These are phyloP conservation scores for Dacryopinax primogenitus DNA, from an alignment of 768 basidiomycete genomes.

Conservation along the genomic window DNA sequence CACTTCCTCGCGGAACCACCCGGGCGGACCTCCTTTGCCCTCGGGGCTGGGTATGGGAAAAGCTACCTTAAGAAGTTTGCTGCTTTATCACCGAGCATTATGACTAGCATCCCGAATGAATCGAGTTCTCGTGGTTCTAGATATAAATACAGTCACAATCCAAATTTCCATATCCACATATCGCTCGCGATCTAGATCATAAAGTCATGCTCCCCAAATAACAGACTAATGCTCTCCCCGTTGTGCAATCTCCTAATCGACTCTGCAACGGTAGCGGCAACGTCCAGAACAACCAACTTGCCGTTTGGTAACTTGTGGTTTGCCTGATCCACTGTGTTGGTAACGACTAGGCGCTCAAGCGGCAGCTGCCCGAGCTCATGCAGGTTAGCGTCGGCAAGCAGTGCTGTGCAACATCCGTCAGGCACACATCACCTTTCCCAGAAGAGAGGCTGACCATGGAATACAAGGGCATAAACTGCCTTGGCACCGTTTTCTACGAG, in stretches of 20 bases:
- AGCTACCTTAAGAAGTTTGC: no score
- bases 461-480: constrained; percentile 74
- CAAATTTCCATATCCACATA: background rate
- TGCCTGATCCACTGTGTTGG: constrained; percentile 85
- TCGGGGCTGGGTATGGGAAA: no score
- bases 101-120: no score
- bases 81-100: no score
- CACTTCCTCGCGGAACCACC: background rate
- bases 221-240: constrained; percentile 78
- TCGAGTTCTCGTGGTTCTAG: no score
- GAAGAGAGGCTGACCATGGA: constrained; percentile 55
- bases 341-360: constrained; percentile 78
- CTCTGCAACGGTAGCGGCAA: constrained; percentile 86
- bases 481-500: constrained; percentile 81
- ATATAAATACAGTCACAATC: no score
- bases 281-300: constrained; percentile 81
- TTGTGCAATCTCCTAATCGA: constrained; percentile 91
- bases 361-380: constrained; percentile 54
- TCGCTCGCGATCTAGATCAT: background rate
- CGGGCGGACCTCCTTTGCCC: no score
- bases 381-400: constrained; percentile 68
- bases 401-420: no score
- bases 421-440: no score
- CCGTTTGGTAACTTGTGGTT: constrained; percentile 43
- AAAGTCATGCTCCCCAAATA: constrained; percentile 51